Base-by-base conservation (phyloP, 2,329 filamentous ascomycete genomes). In the Bipolaris sorokiniana region DNA sequence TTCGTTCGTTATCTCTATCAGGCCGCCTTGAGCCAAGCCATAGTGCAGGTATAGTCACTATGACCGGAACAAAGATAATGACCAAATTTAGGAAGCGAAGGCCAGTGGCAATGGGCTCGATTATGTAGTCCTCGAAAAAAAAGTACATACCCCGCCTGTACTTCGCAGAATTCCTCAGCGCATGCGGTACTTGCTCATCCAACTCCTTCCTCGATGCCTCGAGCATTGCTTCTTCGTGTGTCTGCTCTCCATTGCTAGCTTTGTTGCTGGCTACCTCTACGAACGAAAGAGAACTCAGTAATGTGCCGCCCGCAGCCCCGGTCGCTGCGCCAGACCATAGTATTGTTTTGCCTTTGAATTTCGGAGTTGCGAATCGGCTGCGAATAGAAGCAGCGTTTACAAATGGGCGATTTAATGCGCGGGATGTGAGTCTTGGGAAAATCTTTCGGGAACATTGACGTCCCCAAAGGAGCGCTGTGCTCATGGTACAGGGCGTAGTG, bases 61-160 rank as follows among this genome's bases (percentile, higher is more conserved):
- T 87, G 40, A 99, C 92, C 0, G 95, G 95, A 18, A 97, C 88
- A 71, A 99, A 99, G 53, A 99, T 95, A 57, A 89, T 76, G 46
- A 91, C 86, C 5, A 99, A 81, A 72, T 97, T 91, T 16, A 97
- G 76, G 67, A 99, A 96, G n/a, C 95, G 86, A 45, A 94, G 76
- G 0, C 90, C 91, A 0, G 94, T 99, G 53, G 89, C 92, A 23
- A 97, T 76, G 0, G 95, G 94, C 76, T 99, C 95, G 54, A 80
- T 85, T n/a, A 94, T 77, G 70, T 88, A 91, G 1, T 84, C 59
- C 67, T 96, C 91, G 36, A 95, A 63, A 54, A 89, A 85, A 28
- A 92, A 81, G 56, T 88, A 80, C 26, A 91, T 69, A 11, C 81
- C 82, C 62, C 88, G 85, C 46, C 83, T 78, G 6, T 88, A 68